Percentiles rank a stretch among this genome's conserved stretches.
Conservation (phyloP, 75 land plant species). For the Pinus tabuliformis region DNA sequence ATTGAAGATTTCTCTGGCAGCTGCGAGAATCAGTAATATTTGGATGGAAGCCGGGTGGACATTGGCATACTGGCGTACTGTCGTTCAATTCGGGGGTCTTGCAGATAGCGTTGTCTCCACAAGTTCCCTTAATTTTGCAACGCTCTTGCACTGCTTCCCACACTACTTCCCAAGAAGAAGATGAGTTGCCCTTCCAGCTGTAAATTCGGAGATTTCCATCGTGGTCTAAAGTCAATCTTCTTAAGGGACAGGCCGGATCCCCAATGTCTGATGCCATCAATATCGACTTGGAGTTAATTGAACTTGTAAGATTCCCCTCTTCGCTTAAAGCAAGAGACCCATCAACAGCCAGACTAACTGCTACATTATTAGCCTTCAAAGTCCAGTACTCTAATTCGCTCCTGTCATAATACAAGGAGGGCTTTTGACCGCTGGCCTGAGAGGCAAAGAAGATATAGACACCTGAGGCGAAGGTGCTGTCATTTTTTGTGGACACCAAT, state of each 20-base stretch:
- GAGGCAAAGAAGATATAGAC: neutral
- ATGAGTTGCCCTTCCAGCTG: constrained; percentile 20
- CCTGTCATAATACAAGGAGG: too few relatives aligned
- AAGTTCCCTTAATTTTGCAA: constrained; percentile 34
- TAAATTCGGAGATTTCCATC: constrained; percentile 62
- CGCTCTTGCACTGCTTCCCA: constrained; percentile 35
- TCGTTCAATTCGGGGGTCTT: neutral
- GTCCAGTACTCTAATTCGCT: too few relatives aligned
- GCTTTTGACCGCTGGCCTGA: too few relatives aligned
- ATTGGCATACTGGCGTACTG: constrained; percentile 12
- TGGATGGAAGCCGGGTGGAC: constrained; percentile 32
- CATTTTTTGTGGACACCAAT: neutral
- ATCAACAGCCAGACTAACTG: too few relatives aligned
- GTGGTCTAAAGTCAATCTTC: constrained; percentile 41
- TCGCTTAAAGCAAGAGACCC: too few relatives aligned
- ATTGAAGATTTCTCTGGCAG: neutral
- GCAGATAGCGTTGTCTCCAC: constrained; percentile 42
- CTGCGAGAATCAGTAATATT: neutral
- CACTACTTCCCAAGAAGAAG: constrained; percentile 18
- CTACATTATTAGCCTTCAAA: too few relatives aligned
- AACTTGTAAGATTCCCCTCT: too few relatives aligned
- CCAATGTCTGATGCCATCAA: too few relatives aligned
- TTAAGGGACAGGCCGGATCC: neutral
- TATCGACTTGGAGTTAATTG: too few relatives aligned
- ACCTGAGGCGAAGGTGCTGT: neutral